Base-by-base conservation (phyloP, 2,329 filamentous ascomycete genomes). In the Huntiella decipiens region DNA sequence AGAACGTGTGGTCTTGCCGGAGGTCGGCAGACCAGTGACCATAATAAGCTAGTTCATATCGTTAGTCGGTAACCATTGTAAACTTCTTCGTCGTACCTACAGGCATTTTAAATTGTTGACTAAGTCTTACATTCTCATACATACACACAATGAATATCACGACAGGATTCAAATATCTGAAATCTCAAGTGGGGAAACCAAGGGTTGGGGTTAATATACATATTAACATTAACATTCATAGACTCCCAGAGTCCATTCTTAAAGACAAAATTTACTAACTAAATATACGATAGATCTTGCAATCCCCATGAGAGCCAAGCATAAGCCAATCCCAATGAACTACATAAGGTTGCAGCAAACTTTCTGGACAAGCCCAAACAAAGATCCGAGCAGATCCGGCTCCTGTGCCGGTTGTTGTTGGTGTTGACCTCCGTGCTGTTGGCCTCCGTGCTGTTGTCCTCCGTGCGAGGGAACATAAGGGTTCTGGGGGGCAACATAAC, bases 331-430 rank as follows among this genome's bases (percentile, higher is more conserved):
- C 22, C 22, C 22, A 28, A 28, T 28, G 22, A 28, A 28, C 64
- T 65, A 88, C 82, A 87, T 87, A 55, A 88, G 73, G 35, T 74
- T 64, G 65, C 82, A 87, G 62, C 81, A 87, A 49, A 63, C 64
- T 60, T 75, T 76, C 58, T 77, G 75, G 58, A 85, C 58, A 62
- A 77, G 77, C 6, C 44, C 37, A 32, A 52, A 47, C 12, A 52
- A 17, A 7, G 15, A 11, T 3, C 47, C 46, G 10, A 50, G 12
- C 5, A 51, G 31, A 38, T 51, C 58, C 52, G 77, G 66, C 53
- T 77, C 70, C 10, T 64, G 33, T n/a, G 37, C 48, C 8, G 42
- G 50, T 11, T 40, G 42, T 37, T 55, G 54, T 15, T 61, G 57
- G 45, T 31, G 41, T 32, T 41, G 28, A 12, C 39, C 42, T 36